Percentiles rank a stretch among this genome's conserved stretches.
phyloP scores from a whole-genome alignment of 75 land plant genomes.

The Sequoia sempervirens region DNA sequence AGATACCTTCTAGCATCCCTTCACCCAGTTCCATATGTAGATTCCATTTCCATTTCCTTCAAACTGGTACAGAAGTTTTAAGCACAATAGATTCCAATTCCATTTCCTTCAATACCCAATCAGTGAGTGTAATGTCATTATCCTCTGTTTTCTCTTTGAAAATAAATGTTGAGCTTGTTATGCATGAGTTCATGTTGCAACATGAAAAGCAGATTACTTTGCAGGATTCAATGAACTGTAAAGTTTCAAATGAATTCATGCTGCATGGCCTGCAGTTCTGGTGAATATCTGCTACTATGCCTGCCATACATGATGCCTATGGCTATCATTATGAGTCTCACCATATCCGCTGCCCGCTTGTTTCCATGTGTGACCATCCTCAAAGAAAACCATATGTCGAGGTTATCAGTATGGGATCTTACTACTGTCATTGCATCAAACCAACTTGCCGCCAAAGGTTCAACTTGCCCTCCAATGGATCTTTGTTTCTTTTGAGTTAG shows the following conservation, averaged over 20 bases:
- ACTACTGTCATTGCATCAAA: background rate
- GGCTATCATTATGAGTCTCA: background rate
- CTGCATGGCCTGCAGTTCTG: background rate
- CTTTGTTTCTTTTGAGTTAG: background rate
- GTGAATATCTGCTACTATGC: background rate
- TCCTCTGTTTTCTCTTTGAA: background rate
- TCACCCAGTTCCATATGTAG: too few species aligned
- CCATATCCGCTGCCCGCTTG: background rate
- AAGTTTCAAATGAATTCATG: background rate
- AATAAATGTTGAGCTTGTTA: background rate
- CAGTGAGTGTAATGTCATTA: background rate
- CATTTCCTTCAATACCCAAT: background rate
- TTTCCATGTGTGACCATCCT: background rate
- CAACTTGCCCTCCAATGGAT: background rate
- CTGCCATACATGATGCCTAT: background rate
- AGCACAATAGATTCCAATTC: too few species aligned
- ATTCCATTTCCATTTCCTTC: too few species aligned
- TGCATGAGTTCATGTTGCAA: background rate
- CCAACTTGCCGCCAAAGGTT: background rate
- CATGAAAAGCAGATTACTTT: background rate
- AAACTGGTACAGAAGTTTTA: too few species aligned
- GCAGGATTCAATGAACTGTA: background rate
- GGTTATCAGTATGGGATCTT: background rate
- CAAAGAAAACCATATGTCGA: background rate
- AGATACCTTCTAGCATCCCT: too few species aligned